These are phyloP conservation scores for Comarum palustre DNA, from an alignment of 306 rosid genomes.

Conservation along the genomic window DNA sequence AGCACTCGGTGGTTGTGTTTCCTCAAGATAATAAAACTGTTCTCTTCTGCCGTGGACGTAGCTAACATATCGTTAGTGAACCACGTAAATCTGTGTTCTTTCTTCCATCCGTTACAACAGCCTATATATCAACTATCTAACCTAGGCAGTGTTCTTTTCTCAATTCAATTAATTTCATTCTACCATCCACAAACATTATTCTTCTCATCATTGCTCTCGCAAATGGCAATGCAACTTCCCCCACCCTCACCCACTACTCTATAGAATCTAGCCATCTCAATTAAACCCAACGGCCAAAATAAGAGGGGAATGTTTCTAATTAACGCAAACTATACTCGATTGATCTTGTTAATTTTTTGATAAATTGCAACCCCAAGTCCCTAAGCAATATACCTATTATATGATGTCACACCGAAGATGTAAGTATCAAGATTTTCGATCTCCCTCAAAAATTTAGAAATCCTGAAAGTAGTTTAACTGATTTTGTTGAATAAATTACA, in stretches of 20 bases:
- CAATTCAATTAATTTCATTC: neutral
- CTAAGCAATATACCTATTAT: too few species aligned
- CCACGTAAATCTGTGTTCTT: too few species aligned
- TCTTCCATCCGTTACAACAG: too few species aligned
- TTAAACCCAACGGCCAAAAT: neutral
- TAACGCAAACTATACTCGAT: neutral
- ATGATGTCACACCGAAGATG: too few species aligned
- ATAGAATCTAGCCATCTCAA: constrained; percentile 27
- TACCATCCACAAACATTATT: constrained; percentile 30
- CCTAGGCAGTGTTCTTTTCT: constrained; percentile 10
- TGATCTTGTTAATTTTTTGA: neutral
- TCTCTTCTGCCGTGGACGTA: too few species aligned
- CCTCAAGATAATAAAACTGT: too few species aligned
- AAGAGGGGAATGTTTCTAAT: neutral
- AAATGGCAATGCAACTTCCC: constrained; percentile 26
- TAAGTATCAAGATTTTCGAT: too few species aligned
- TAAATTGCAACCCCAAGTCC: neutral
- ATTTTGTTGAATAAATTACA: too few species aligned
- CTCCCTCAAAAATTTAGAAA: neutral
- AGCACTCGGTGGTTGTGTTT: too few species aligned
- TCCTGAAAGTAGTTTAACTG: too few species aligned
- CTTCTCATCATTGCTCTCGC: constrained; percentile 35
- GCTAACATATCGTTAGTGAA: too few species aligned
- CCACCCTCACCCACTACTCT: constrained; percentile 26
- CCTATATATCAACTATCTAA: too few species aligned